A percentile compares a stretch with the other conserved stretches of the same genome.
Conservation (phyloP, 345 rosid genomes). For the Isatis tinctoria region DNA sequence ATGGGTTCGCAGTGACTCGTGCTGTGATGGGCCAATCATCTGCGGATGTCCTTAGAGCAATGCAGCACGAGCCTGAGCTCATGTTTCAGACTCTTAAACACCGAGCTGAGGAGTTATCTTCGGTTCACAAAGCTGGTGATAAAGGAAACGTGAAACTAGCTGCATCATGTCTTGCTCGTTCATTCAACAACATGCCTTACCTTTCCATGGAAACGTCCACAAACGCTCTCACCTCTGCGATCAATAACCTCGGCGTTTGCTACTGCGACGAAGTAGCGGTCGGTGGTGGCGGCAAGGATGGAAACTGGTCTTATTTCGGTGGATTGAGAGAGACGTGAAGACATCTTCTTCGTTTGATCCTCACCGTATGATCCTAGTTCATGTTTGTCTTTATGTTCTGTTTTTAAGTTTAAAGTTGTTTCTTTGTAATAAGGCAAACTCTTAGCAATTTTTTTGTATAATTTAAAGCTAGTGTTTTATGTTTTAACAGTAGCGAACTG, state of each 20-base stretch:
- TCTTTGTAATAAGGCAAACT: conserved; percentile 21
- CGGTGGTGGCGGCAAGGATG: conserved; percentile 43
- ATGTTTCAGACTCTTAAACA: conserved; percentile 88
- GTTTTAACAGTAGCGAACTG: neutral
- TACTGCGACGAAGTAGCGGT: conserved; percentile 44
- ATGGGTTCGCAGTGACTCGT: conserved; percentile 72
- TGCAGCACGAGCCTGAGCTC: conserved; percentile 97
- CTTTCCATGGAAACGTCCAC: conserved; percentile 42
- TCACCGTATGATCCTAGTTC: conserved; percentile 11
- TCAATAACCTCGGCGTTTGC: conserved; percentile 52
- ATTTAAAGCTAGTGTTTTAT: neutral
- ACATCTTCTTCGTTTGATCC: neutral
- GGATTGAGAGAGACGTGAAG: conserved; percentile 40
- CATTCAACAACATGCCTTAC: conserved; percentile 92
- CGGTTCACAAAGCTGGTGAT: conserved; percentile 22
- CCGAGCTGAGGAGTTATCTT: conserved; percentile 60
- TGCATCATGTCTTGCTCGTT: conserved; percentile 48
- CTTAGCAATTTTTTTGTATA: neutral
- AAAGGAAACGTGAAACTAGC: conserved; percentile 40
- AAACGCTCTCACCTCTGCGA: conserved; percentile 56
- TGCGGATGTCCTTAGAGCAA: conserved; percentile 78
- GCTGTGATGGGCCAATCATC: conserved; percentile 73
- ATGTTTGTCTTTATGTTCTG: neutral
- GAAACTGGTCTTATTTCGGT: conserved; percentile 69
- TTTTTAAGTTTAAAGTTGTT: neutral